These are phyloP conservation scores for Usnea hakonensis DNA, from an alignment of 495 filamentous ascomycete genomes.

Conservation along the genomic window DNA sequence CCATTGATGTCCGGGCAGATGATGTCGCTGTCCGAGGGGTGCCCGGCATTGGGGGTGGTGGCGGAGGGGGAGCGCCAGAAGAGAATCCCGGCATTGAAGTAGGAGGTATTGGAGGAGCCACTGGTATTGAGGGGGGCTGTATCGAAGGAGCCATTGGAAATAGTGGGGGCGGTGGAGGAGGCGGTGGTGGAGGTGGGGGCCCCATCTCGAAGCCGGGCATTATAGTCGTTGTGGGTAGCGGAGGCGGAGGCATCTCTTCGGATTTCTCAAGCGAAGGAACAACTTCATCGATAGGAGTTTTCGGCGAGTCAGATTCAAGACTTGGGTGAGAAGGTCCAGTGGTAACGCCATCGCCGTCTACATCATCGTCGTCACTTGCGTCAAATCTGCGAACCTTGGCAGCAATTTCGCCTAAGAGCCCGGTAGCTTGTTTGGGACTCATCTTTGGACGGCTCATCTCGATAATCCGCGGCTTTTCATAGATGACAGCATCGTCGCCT, in stretches of 20 bases:
- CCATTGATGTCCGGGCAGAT: conserved; percentile 24
- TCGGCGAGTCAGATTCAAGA: conserved; percentile 60
- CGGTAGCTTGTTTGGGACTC: conserved; percentile 63
- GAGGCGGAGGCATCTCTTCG: conserved; percentile 37
- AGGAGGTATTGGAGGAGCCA: conserved; percentile 25
- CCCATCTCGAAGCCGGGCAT: conserved; percentile 41
- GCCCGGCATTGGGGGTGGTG: conserved; percentile 38
- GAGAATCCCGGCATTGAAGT: conserved; percentile 37
- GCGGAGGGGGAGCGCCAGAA: conserved; percentile 48
- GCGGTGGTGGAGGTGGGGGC: conserved; percentile 41
- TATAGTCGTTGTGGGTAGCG: conserved; percentile 33
- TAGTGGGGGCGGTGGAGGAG: conserved; percentile 41
- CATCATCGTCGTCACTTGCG: conserved; percentile 58
- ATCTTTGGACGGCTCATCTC: conserved; percentile 66
- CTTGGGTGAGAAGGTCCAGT: conserved; percentile 72
- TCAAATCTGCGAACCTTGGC: conserved; percentile 68
- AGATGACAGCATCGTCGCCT: conserved; percentile 44
- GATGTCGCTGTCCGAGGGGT: conserved; percentile 21
- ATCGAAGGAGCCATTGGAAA: conserved; percentile 48
- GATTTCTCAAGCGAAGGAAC: conserved; percentile 28
- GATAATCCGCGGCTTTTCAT: conserved; percentile 59
- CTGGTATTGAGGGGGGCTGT: conserved; percentile 32
- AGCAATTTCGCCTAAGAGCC: conserved; percentile 72
- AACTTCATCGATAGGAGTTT: conserved; percentile 59
- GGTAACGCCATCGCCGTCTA: conserved; percentile 58